Evolutionary conservation across 1,284 basidiomycete genomes (phyloP).

Genomic region (Leccinum subrobustum): DNA sequence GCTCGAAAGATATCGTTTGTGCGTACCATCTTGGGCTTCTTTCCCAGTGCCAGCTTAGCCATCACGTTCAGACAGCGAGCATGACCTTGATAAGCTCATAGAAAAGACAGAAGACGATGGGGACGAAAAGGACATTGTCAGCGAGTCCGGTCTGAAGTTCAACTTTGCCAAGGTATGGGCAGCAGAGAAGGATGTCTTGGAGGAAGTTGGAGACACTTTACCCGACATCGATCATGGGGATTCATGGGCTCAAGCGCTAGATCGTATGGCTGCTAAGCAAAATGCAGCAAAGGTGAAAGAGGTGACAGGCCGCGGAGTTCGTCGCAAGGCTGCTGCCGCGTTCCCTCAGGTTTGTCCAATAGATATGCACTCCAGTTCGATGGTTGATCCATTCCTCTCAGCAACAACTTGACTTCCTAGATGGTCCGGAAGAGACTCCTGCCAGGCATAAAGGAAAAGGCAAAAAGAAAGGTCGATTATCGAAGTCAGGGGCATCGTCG

Average conservation of each 20-base stretch:
- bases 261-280: slow-evolving; percentile 59
- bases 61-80: slow-evolving; percentile 60
- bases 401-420: slow-evolving; percentile 36
- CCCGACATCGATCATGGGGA: slow-evolving; percentile 53
- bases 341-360: slow-evolving; percentile 47
- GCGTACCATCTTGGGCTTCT: slow-evolving; percentile 27
- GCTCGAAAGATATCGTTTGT: slow-evolving; percentile 80
- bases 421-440: slow-evolving; percentile 29
- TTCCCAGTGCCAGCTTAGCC: slow-evolving; percentile 61
- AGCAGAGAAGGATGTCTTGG: slow-evolving; percentile 65
- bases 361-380: background rate
- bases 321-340: slow-evolving; percentile 62
- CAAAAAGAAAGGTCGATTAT: slow-evolving; percentile 25
- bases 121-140: slow-evolving; percentile 49
- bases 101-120: slow-evolving; percentile 78
- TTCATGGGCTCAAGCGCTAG: slow-evolving; percentile 75
- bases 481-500: slow-evolving; percentile 27
- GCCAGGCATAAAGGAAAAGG: slow-evolving; percentile 24
- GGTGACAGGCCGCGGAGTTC: slow-evolving; percentile 65
- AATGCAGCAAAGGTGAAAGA: slow-evolving; percentile 48
- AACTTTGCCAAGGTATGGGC: slow-evolving; percentile 89
- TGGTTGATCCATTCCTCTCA: slow-evolving; percentile 15
- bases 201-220: slow-evolving; percentile 59
- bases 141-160: slow-evolving; percentile 56
- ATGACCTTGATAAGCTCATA: slow-evolving; percentile 80